Conservation (phyloP, 2,329 filamentous ascomycete genomes). For the Simplicillium aogashimaense region DNA sequence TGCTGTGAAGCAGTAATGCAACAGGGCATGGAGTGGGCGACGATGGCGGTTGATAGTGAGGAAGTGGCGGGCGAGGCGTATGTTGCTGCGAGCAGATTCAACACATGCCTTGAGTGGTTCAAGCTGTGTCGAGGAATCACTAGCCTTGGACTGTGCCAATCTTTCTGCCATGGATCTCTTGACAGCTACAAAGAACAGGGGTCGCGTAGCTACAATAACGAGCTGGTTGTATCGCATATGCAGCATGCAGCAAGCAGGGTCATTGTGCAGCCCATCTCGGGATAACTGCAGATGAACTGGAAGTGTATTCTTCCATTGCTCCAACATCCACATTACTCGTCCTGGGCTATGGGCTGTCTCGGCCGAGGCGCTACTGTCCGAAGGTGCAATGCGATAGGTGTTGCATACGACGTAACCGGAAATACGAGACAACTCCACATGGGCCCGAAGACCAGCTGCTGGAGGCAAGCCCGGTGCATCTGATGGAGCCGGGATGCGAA, state of each 20-base stretch:
- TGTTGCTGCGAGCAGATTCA: constrained; percentile 28
- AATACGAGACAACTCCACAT: constrained; percentile 36
- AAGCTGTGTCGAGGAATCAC: constrained; percentile 12
- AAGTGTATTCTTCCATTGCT: constrained; percentile 27
- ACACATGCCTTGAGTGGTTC: constrained; percentile 7
- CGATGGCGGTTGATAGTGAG: constrained; percentile 22
- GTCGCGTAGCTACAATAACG: constrained; percentile 36
- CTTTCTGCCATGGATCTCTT: constrained; percentile 34
- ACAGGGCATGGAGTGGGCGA: constrained; percentile 31
- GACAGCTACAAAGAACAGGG: constrained; percentile 35
- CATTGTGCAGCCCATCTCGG: constrained; percentile 21
- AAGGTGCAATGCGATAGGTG: constrained; percentile 29
- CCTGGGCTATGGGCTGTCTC: constrained; percentile 23
- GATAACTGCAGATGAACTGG: constrained; percentile 26
- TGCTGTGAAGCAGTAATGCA: constrained; percentile 41
- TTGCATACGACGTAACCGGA: constrained; percentile 38
- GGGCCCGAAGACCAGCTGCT: constrained; percentile 31
- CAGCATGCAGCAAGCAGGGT: constrained; percentile 32
- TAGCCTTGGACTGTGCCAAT: constrained; percentile 17
- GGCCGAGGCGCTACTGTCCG: constrained; percentile 10
- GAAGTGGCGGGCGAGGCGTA: constrained; percentile 31
- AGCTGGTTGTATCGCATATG: constrained; percentile 43
- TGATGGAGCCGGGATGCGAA: constrained; percentile 29
- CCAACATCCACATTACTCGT: constrained; percentile 29
- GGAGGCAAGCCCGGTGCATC: constrained; percentile 31